phyloP scores from a whole-genome alignment of 345 rosid genomes.

The Linum tenue region DNA sequence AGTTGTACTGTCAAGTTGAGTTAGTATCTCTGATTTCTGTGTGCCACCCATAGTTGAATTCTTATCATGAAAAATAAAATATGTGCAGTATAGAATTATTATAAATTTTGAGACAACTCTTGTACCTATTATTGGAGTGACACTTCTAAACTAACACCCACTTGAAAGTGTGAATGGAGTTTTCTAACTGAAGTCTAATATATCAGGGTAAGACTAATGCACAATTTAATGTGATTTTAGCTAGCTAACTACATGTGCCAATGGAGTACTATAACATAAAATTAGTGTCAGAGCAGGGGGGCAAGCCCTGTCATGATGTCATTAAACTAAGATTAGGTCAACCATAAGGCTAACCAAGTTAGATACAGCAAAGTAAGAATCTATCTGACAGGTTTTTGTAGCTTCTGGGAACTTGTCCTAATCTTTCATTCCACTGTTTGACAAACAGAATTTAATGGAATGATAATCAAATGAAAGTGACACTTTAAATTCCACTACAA shows the following conservation, averaged over 20 bases:
- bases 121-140: not conserved
- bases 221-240: too few relatives aligned
- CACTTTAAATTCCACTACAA: slow-evolving; percentile 12
- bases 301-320: slow-evolving; percentile 2
- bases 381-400: slow-evolving; percentile 2
- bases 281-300: not conserved
- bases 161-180: not conserved
- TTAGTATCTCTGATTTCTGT: too few relatives aligned
- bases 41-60: too few relatives aligned
- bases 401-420: slow-evolving; percentile 19
- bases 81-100: too few relatives aligned
- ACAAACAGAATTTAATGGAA: not conserved
- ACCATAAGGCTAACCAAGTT: slow-evolving; percentile 5
- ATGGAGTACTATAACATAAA: not conserved
- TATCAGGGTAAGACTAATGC: too few relatives aligned
- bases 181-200: too few relatives aligned
- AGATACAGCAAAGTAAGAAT: not conserved
- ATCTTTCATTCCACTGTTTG: not conserved
- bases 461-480: slow-evolving; percentile 6
- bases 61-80: too few relatives aligned
- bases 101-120: too few relatives aligned
- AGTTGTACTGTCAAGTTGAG: too few relatives aligned
- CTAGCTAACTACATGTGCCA: not conserved
- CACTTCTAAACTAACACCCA: not conserved
- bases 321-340: slow-evolving; percentile 12